Base-by-base conservation (phyloP, 345 rosid genomes). In the Ricinus communis region DNA sequence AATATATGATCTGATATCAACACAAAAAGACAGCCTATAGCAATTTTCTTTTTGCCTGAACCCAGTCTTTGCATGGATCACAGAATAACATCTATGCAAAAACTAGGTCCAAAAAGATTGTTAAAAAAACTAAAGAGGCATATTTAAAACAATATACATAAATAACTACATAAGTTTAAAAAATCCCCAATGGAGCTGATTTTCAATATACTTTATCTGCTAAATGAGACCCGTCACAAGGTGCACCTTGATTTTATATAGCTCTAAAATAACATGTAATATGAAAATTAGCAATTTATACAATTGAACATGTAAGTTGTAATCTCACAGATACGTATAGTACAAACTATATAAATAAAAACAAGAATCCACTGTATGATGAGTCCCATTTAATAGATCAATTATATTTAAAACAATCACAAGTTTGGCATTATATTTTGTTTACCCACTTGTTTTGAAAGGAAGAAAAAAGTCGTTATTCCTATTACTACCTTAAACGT, bases 221-320 rank as follows among this genome's bases (percentile, higher is more conserved):
- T 14, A 46, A 64, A 64, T 64, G 68, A 64, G 68, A 46, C 52
- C 68, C 68, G 22, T 46, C 68, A 64, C 25, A 64, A 9, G 38
- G 68, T 14, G 8, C 10, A 18, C 25, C 53, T 64, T 45, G 14
- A 64, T 46, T 12, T 64, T 24, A 28, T 47, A 65, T 65, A 45
- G 18, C 24, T 65, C 55, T 46, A 30, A 66, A 18, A 31, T 19
- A 3, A 19, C 28, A 50, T 66, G 58, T 50, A 50, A 50, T 27
- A 66, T n/a, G 56, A 47, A 66, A 66, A 19, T n/a, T 18, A 64
- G 28, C 41, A 49, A n/a, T 1, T 47, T 7, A n/a, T 30, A 49
- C 65, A 49, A 49, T 12, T 28, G 28, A n/a, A 47, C 16, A 47
- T 30, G 43, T 30, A 49, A 49, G 57, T 33, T 51, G 30, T 6